A percentile compares a stretch with the other conserved stretches of the same genome.
Evolutionary conservation across 2,329 filamentous ascomycete species (phyloP).

Genomic region (Paracoccidioides lutzii): DNA sequence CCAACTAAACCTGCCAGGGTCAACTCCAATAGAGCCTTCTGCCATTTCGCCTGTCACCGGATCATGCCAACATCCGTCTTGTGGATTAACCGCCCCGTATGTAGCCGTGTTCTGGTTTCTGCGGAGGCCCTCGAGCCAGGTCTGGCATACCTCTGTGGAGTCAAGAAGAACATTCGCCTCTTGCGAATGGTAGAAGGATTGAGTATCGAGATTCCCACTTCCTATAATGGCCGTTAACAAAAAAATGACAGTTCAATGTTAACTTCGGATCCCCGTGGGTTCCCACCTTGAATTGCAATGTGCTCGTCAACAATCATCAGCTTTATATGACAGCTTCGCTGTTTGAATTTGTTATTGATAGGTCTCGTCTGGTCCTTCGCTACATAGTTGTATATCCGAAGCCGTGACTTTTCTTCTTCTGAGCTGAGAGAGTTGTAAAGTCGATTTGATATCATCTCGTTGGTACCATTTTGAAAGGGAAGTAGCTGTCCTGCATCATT

Average conservation of each 20-base stretch:
- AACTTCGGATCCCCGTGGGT: neutral
- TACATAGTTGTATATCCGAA: constrained; percentile 58
- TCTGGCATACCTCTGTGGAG: constrained; percentile 44
- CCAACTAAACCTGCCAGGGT: constrained; percentile 47
- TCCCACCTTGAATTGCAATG: constrained; percentile 50
- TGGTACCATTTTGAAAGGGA: constrained; percentile 61
- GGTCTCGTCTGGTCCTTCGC: constrained; percentile 59
- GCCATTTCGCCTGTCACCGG: constrained; percentile 33
- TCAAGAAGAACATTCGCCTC: constrained; percentile 69
- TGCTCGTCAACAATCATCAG: constrained; percentile 58
- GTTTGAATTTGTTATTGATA: constrained; percentile 52
- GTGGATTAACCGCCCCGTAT: constrained; percentile 42
- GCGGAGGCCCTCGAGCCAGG: constrained; percentile 49
- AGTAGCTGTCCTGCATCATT: constrained; percentile 67
- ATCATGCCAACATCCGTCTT: constrained; percentile 53
- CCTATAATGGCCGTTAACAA: constrained; percentile 21
- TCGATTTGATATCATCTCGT: constrained; percentile 54
- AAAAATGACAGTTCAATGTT: neutral
- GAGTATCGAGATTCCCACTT: constrained; percentile 69
- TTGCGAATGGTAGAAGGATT: constrained; percentile 65
- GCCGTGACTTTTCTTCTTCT: constrained; percentile 32
- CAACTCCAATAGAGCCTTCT: constrained; percentile 38
- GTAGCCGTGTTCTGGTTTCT: constrained; percentile 54
- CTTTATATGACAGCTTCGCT: constrained; percentile 62
- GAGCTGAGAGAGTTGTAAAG: constrained; percentile 47